Conservation (phyloP, 306 rosid genomes). For the Rosa multiflora region DNA sequence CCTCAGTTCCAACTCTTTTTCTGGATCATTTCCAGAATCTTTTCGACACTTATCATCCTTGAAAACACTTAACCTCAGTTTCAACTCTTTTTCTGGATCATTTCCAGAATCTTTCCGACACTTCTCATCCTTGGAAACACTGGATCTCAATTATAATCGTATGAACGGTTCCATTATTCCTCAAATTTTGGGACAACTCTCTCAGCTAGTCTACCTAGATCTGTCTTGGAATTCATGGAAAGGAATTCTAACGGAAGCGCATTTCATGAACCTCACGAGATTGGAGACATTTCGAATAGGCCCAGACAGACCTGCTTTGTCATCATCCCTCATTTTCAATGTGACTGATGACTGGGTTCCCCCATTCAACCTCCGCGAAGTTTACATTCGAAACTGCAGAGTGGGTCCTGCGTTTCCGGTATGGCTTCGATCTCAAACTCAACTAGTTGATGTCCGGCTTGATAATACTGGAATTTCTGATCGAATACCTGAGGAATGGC, state of each 20-base stretch:
- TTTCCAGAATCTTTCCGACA: too few species aligned
- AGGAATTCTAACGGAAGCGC: not conserved
- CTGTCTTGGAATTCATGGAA: not conserved
- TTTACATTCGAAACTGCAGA: not conserved
- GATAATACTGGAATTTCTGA: slow-evolving; percentile 16
- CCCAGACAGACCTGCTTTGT: not conserved
- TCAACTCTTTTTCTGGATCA: too few species aligned
- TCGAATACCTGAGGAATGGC: slow-evolving; percentile 19
- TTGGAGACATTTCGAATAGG: not conserved
- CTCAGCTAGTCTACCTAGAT: not conserved
- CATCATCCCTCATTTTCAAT: not conserved
- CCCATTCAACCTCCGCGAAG: not conserved
- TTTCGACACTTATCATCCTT: not conserved
- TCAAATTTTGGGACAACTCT: not conserved
- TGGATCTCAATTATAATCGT: not conserved
- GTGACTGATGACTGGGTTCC: not conserved
- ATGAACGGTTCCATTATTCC: not conserved
- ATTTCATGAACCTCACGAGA: not conserved
- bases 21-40: not conserved
- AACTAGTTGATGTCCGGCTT: not conserved
- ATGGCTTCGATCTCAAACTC: slow-evolving; percentile 30
- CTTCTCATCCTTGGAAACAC: too few species aligned
- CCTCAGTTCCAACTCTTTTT: not conserved
- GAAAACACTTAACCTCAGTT: too few species aligned
- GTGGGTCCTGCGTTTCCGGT: slow-evolving; percentile 21